These are phyloP conservation scores for Trametes coccinea DNA, from an alignment of 768 basidiomycete species.

Conservation along the genomic window DNA sequence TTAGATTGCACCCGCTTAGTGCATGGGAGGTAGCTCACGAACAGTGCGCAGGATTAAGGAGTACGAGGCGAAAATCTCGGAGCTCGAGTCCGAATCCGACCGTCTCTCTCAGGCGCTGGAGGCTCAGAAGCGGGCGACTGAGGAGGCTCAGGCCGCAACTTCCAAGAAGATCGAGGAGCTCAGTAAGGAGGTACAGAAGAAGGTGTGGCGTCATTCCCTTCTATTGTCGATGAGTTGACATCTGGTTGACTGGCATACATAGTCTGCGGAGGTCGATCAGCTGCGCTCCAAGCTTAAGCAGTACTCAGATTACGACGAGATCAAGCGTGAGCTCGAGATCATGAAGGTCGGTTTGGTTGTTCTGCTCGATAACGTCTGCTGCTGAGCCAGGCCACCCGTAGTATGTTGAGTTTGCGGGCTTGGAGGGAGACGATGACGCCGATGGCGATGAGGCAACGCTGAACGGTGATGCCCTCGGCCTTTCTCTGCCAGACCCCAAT, in stretches of 20 bases:
- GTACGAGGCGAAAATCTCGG: slow-evolving; percentile 71
- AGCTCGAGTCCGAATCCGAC: slow-evolving; percentile 76
- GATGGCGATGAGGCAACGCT: slow-evolving; percentile 45
- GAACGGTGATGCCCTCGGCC: slow-evolving; percentile 46
- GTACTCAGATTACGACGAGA: slow-evolving; percentile 90
- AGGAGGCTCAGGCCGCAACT: slow-evolving; percentile 47
- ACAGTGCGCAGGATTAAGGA: slow-evolving; percentile 55
- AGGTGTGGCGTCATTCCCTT: slow-evolving; percentile 34
- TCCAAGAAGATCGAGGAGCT: slow-evolving; percentile 62
- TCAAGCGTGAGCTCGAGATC: slow-evolving; percentile 96
- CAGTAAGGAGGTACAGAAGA: slow-evolving; percentile 57
- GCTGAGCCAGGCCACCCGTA: slow-evolving; percentile 33
- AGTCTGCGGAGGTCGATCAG: slow-evolving; percentile 67
- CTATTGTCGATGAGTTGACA: neutral
- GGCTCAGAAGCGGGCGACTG: slow-evolving; percentile 51
- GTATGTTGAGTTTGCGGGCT: slow-evolving; percentile 95
- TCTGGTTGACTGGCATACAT: neutral
- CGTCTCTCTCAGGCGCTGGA: slow-evolving; percentile 68
- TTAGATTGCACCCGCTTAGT: neutral
- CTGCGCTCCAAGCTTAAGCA: slow-evolving; percentile 69
- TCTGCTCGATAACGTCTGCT: neutral
- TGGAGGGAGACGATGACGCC: slow-evolving; percentile 68
- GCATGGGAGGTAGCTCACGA: neutral
- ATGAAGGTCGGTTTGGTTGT: slow-evolving; percentile 71
- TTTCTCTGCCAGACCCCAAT: slow-evolving; percentile 86